phyloP scores from a whole-genome alignment of 78 protist genomes.

The Diacronema lutheri region DNA sequence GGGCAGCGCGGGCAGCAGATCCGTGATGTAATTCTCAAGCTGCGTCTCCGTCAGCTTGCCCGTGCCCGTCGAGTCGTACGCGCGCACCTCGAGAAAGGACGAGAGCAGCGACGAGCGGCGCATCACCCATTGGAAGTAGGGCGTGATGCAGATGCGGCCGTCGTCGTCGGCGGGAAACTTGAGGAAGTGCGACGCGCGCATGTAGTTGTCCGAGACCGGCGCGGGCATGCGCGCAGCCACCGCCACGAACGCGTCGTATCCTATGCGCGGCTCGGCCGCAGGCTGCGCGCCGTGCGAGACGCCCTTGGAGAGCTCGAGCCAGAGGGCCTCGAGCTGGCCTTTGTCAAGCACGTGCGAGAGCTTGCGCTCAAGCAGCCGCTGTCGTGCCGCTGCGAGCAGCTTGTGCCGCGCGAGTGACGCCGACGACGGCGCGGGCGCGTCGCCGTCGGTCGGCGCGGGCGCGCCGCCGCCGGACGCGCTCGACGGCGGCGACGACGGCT shows the following conservation, averaged over 20 bases:
- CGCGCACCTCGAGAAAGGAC: background rate
- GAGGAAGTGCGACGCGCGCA: background rate
- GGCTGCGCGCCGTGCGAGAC: too few species aligned
- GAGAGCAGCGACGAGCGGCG: background rate
- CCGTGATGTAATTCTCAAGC: background rate
- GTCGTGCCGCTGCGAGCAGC: background rate
- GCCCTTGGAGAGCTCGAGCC: background rate
- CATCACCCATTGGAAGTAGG: background rate
- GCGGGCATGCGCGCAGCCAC: background rate
- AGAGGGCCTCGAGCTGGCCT: background rate
- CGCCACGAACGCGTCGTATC: background rate
- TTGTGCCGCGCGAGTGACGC: background rate
- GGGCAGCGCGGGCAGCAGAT: background rate
- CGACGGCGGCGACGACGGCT: background rate
- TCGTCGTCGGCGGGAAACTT: background rate
- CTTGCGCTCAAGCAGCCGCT: background rate
- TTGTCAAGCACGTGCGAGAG: background rate
- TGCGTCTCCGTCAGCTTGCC: background rate
- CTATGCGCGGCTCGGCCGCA: background rate
- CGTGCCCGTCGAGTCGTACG: background rate
- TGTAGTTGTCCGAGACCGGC: background rate
- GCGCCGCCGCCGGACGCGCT: background rate
- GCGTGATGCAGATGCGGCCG: background rate
- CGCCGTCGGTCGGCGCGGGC: background rate
- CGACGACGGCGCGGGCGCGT: background rate